Base-by-base conservation (phyloP, 768 basidiomycete genomes). In the Krasilnikovozyma curviuscula region DNA sequence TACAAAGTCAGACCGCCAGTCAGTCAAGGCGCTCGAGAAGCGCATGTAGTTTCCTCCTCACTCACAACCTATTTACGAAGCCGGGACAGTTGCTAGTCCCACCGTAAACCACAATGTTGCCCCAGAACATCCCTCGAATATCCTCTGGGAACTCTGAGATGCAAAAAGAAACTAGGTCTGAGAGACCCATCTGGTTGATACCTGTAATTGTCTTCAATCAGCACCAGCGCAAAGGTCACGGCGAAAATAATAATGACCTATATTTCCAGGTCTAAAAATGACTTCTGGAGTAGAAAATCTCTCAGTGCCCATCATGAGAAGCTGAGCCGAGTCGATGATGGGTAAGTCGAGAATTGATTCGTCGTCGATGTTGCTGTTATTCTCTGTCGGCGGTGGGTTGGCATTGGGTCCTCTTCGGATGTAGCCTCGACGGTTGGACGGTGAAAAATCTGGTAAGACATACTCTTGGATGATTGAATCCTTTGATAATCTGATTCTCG, bases 101-200 rank as follows among this genome's bases (percentile, higher is more conserved):
- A 41, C 89, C 89, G 58, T 86, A 75, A 54, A 91, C 66, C 12
- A 81, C 82, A 52, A 97, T 86, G 63, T 95, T 84, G 29, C 77
- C 76, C 86, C 86, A 97, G 65, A 86, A 93, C 79, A 97, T 76
- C 29, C 84, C 88, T 55, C 78, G 83, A 23, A 89, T 57, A 57
- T 89, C 84, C 43, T 71, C 67, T 0, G 84, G 83, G 50, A 95
- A 74, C 27, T 73, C 65, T 0, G 73, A 69, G 58, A 97, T 85
- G 49, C 79, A 79, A 46, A 72, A 61, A 33, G 81, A 79, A 51
- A 95, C 75, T 10, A 78, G 76, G 47, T 71, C 73, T 30, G 83
- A 69, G 25, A 97, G 66, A 2, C 89, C 89, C 16, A 75, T 70
- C 59, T 93, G 88, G 10, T 78, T 73, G 34, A 95, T 63, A 7